Percentiles rank a stretch among this genome's conserved stretches.
Evolutionary conservation across 1,284 basidiomycete species (phyloP).

Genomic region (Boletus semigastroideus): DNA sequence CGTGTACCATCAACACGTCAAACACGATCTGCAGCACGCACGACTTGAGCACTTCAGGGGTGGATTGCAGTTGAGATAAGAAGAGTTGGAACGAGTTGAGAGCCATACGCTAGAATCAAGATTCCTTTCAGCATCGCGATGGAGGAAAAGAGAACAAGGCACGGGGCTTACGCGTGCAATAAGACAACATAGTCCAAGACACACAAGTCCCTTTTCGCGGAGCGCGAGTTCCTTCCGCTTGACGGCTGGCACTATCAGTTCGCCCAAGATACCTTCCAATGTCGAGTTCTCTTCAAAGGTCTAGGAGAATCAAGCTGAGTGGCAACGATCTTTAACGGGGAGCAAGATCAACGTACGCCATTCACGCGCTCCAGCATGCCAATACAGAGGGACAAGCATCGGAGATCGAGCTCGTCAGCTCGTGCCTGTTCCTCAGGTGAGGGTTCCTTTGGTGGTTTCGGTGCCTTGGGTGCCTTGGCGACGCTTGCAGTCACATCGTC

Average conservation of each 20-base stretch:
- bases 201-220: constrained; percentile 84
- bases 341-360: constrained; percentile 53
- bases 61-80: constrained; percentile 78
- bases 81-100: constrained; percentile 90
- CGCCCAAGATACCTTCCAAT: constrained; percentile 85
- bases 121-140: neutral
- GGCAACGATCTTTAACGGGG: neutral
- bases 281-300: constrained; percentile 94
- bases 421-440: constrained; percentile 55
- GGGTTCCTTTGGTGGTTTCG: constrained; percentile 45
- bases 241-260: constrained; percentile 90
- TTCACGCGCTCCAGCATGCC: constrained; percentile 91
- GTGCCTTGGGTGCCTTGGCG: constrained; percentile 3
- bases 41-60: constrained; percentile 76
- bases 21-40: constrained; percentile 88
- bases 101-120: constrained; percentile 73
- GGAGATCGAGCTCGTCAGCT: constrained; percentile 74
- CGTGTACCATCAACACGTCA: constrained; percentile 90
- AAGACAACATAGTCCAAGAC: constrained; percentile 87
- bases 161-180: constrained; percentile 67
- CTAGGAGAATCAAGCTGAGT: constrained; percentile 37
- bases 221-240: constrained; percentile 82
- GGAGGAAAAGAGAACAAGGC: neutral
- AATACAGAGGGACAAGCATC: constrained; percentile 87
- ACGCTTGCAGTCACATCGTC: constrained; percentile 6